Conservation (phyloP, 495 filamentous ascomycete species). For the Penicillium canariense region DNA sequence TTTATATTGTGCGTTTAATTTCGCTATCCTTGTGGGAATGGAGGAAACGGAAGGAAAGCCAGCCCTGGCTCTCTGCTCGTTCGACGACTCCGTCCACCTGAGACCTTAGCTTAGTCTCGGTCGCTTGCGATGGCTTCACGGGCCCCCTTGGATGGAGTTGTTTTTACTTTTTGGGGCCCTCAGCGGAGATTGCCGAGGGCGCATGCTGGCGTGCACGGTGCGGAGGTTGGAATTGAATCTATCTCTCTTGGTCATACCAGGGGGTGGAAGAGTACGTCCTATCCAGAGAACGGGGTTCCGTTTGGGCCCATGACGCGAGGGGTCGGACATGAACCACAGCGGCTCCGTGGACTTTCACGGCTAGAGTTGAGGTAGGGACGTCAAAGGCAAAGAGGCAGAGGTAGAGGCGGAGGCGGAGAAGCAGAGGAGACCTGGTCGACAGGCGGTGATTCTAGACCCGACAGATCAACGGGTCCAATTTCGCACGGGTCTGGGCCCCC, state of each 20-base stretch:
- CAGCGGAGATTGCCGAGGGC: background rate
- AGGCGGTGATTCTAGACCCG: conserved; percentile 23
- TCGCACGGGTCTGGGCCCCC: conserved; percentile 17
- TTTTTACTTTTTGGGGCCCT: background rate
- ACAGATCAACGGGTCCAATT: conserved; percentile 26
- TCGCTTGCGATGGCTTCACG: too few species aligned
- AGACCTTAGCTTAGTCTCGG: conserved; percentile 8
- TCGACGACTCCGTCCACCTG: background rate
- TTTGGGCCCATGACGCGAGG: too few species aligned
- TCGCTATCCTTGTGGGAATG: background rate
- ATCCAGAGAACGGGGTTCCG: background rate
- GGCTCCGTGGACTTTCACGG: too few species aligned
- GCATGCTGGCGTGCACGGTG: too few species aligned
- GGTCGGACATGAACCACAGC: too few species aligned
- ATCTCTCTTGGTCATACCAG: background rate
- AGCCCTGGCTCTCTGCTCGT: too few species aligned
- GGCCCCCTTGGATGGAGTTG: too few species aligned
- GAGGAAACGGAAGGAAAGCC: background rate
- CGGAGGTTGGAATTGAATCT: background rate
- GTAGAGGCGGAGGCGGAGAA: background rate
- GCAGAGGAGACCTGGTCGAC: background rate
- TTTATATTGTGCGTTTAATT: background rate
- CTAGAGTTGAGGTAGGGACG: too few species aligned
- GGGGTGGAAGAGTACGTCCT: too few species aligned
- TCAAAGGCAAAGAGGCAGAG: too few species aligned